Evolutionary conservation across 78 protist genomes (phyloP).

Genomic region (Dictyostelium discoideum): DNA sequence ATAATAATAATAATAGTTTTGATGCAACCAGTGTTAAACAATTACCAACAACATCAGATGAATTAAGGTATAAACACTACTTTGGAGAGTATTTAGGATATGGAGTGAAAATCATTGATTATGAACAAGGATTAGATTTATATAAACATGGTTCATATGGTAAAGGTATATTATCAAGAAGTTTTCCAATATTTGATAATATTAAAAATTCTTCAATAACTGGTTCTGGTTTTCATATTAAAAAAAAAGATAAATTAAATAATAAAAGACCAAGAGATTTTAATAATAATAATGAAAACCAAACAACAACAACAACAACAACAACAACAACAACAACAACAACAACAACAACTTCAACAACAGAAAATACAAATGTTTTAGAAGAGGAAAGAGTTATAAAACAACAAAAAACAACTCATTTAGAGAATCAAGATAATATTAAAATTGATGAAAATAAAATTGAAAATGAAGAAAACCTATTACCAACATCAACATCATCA

Average conservation of each 20-base stretch:
- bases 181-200: constrained; percentile 1
- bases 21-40: not conserved
- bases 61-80: constrained; percentile 23
- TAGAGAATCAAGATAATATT: not conserved
- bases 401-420: constrained; percentile 2
- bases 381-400: not conserved
- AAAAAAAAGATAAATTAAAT: not conserved
- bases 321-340: not conserved
- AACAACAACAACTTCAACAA: not conserved
- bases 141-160: constrained; percentile 64
- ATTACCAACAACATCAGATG: constrained; percentile 32
- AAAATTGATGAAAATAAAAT: constrained; percentile 1
- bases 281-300: not conserved
- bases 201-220: not conserved
- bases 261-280: constrained; percentile 5
- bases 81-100: constrained; percentile 53
- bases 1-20: constrained; percentile 1
- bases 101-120: constrained; percentile 26
- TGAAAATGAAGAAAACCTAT: not conserved
- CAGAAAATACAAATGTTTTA: not conserved
- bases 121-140: constrained; percentile 43
- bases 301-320: not conserved
- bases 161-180: constrained; percentile 57
- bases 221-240: constrained; percentile 38
- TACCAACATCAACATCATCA: too few species aligned